Conservation (phyloP, 352 stramenopile genomes). For the Globisporangium paroecandrum region DNA sequence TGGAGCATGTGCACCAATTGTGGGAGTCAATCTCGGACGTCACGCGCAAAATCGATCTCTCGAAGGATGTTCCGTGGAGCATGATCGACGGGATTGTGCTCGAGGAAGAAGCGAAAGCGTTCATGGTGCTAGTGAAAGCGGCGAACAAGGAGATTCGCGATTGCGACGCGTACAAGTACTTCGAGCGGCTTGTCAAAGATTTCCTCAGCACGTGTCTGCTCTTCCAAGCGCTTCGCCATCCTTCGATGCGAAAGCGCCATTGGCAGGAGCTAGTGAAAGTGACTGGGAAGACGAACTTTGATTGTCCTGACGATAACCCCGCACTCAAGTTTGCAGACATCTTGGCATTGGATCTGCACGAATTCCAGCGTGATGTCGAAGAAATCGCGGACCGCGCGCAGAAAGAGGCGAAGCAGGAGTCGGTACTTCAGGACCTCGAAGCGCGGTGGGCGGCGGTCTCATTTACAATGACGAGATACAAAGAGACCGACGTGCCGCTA, state of each 20-base stretch:
- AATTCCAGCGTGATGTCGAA: conserved; percentile 80
- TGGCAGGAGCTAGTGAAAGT: conserved; percentile 68
- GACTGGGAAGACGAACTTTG: conserved; percentile 44
- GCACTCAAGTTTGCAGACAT: conserved; percentile 77
- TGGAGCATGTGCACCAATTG: conserved; percentile 76
- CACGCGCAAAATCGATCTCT: conserved; percentile 86
- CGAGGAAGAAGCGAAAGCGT: conserved; percentile 91
- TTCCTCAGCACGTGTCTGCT: conserved; percentile 77
- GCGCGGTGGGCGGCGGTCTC: conserved; percentile 63
- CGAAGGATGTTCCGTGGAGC: conserved; percentile 88
- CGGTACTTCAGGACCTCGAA: conserved; percentile 75
- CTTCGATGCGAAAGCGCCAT: conserved; percentile 68
- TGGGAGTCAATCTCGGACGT: conserved; percentile 87
- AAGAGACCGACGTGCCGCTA: conserved; percentile 80
- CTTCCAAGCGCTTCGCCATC: conserved; percentile 74
- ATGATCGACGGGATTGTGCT: conserved; percentile 90
- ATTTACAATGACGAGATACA: conserved; percentile 86
- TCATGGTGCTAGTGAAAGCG: conserved; percentile 86
- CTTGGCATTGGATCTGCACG: conserved; percentile 78
- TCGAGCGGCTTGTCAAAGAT: conserved; percentile 69
- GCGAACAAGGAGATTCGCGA: conserved; percentile 87
- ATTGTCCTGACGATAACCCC: conserved; percentile 66
- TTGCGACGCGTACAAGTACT: conserved; percentile 89
- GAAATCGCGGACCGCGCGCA: conserved; percentile 89
- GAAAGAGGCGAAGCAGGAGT: conserved; percentile 91